Base-by-base conservation (phyloP, 805 yeast species). In the Blastobotrys muscicola region DNA sequence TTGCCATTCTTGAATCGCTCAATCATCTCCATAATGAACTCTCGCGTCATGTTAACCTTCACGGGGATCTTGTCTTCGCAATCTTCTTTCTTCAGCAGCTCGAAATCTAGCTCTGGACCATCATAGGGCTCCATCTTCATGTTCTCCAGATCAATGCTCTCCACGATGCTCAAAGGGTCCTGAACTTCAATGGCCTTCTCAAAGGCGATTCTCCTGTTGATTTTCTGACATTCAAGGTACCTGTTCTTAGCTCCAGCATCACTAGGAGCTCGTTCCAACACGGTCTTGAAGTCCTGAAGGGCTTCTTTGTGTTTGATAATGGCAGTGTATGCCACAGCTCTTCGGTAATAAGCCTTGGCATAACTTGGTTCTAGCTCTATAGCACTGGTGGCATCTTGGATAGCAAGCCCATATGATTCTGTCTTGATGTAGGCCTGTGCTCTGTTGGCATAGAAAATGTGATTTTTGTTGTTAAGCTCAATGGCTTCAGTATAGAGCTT, bases 401-500 rank as follows among this genome's bases (percentile, higher is more conserved):
- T 73, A 0, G 96, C 94, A 43, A 76, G 69, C 3, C 96, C 97
- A 60, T 82, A 89, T 54, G 80, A 81, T 60, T 90, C 98, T 44
- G 80, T 61, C 55, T 86, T 85, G 57, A 90, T 77, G 52, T 87
- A 81, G 1, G 86, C 95, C 59, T 86, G 92, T 1, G 96, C 95
- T 51, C 95, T 69, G 62, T 89, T 89, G 14, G 94, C 78, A 55
- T 65, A 82, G 52, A 75, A 80, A n/a, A 87, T 73, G 0, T 90
- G 80, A 33, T 80, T 76, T 3, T 65, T 51, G 9, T 71, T 61
- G 52, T 80, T 80, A 3, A 79, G 51, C 33, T 71, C 78, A 30
- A 85, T 82, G 8, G 95, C 96, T 49, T 71, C 57, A 1, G 86
- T 73, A 60, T 89, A 89, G 4, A 69, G 59, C 3, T 73, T 79